These are phyloP conservation scores for Hippophae rhamnoides DNA, from an alignment of 306 rosid species.

Conservation along the genomic window DNA sequence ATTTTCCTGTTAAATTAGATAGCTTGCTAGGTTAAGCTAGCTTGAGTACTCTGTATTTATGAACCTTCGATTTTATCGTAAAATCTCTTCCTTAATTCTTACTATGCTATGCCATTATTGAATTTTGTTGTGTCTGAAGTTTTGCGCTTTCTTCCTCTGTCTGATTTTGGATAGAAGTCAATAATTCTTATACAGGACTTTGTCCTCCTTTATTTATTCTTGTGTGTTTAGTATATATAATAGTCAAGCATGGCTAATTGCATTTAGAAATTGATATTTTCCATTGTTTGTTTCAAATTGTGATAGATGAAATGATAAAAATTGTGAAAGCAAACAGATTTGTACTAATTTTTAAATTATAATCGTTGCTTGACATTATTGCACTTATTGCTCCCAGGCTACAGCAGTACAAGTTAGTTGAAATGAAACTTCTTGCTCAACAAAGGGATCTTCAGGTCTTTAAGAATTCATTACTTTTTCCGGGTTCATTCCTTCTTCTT, in stretches of 20 bases:
- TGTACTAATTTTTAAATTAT: background rate
- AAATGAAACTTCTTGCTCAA: slow-evolving; percentile 97
- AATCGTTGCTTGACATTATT: background rate
- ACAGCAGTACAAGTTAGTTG: slow-evolving; percentile 94
- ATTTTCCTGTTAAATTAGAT: no score
- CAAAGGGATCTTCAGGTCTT: slow-evolving; percentile 79
- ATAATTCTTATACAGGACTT: background rate
- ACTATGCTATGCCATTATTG: no score
- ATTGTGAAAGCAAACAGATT: background rate
- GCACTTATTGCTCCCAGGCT: slow-evolving; percentile 44
- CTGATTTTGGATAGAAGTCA: background rate
- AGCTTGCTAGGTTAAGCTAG: no score
- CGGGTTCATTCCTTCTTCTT: background rate
- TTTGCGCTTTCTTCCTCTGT: background rate
- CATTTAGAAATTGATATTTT: no score
- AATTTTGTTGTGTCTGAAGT: no score
- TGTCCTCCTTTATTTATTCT: background rate
- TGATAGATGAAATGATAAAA: background rate
- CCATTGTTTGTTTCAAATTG: no score
- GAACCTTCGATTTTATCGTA: no score
- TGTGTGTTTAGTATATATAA: background rate
- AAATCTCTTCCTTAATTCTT: no score
- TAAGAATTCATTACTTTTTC: background rate
- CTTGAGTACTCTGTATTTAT: no score
- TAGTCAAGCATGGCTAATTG: background rate